A percentile compares a stretch with the other conserved stretches of the same genome.
These are phyloP conservation scores for Trichoderma brevicompactum DNA, from an alignment of 2,329 filamentous ascomycete species.

Conservation along the genomic window DNA sequence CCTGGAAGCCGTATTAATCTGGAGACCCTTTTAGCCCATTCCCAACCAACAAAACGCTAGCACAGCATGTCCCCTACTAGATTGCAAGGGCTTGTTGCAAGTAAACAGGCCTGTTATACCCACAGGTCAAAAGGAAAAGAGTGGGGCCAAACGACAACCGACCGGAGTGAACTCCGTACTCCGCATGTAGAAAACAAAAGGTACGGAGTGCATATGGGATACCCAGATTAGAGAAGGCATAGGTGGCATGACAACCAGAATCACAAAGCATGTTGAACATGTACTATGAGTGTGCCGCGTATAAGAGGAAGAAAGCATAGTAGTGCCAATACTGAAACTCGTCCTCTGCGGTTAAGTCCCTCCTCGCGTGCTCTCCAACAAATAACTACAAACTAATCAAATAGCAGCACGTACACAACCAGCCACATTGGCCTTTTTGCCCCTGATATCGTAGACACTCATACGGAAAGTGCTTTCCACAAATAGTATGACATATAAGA, in stretches of 20 bases:
- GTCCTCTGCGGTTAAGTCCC: not conserved
- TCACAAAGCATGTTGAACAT: too few relatives aligned
- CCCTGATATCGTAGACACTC: not conserved
- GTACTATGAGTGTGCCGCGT: too few relatives aligned
- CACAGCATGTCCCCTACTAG: not conserved
- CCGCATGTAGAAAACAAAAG: not conserved
- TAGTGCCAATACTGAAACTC: not conserved
- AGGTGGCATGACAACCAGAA: too few relatives aligned
- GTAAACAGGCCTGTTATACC: slow-evolving; percentile 6
- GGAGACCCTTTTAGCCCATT: not conserved
- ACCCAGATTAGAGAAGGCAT: too few relatives aligned
- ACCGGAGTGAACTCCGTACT: too few relatives aligned
- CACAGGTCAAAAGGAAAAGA: not conserved
- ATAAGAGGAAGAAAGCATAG: too few relatives aligned
- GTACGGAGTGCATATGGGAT: not conserved
- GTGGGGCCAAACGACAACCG: not conserved
- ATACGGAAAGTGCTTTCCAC: not conserved
- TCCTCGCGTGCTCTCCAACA: not conserved
- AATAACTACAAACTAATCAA: not conserved
- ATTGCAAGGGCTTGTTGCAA: not conserved
- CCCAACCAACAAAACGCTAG: not conserved
- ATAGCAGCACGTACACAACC: not conserved
- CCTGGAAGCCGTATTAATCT: not conserved
- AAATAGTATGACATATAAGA: not conserved
- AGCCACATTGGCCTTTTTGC: not conserved